Conservation (phyloP, 1,139 yeast species). For the Cylindricascospora bacillispora region DNA sequence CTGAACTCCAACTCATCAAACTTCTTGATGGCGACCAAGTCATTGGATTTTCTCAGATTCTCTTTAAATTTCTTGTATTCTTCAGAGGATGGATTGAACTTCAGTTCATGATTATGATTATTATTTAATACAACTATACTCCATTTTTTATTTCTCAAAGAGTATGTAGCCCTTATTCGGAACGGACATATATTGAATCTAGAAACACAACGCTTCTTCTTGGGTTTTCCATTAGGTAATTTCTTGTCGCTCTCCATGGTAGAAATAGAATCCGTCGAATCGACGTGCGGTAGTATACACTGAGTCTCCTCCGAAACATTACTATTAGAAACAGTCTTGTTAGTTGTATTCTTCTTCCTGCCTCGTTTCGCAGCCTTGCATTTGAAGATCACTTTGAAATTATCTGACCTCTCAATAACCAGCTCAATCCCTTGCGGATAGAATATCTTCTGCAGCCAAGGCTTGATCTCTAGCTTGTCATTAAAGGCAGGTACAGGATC, state of each 20-base stretch:
- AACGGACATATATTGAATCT: conserved; percentile 42
- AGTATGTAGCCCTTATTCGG: conserved; percentile 54
- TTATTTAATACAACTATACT: conserved; percentile 47
- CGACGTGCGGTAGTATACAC: no score
- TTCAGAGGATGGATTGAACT: conserved; percentile 24
- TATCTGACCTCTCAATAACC: conserved; percentile 57
- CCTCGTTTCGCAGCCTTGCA: conserved; percentile 35
- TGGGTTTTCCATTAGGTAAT: conserved; percentile 4
- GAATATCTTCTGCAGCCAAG: conserved; percentile 44
- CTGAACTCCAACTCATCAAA: conserved; percentile 27
- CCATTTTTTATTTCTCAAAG: conserved; percentile 45
- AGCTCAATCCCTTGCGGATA: conserved; percentile 42
- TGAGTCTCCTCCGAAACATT: not conserved
- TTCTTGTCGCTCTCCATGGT: conserved; percentile 1
- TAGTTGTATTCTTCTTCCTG: conserved; percentile 7
- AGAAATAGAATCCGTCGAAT: no score
- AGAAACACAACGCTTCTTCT: conserved; percentile 21
- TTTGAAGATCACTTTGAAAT: conserved; percentile 50
- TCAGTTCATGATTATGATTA: conserved; percentile 31
- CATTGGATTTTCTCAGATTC: conserved; percentile 16
- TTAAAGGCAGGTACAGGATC: conserved; percentile 29
- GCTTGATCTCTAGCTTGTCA: conserved; percentile 41
- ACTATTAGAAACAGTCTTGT: conserved; percentile 1
- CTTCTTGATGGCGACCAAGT: conserved; percentile 23
- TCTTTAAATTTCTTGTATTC: conserved; percentile 26